These are phyloP conservation scores for Yarrowia keelungensis DNA, from an alignment of 805 yeast genomes.

Conservation along the genomic window DNA sequence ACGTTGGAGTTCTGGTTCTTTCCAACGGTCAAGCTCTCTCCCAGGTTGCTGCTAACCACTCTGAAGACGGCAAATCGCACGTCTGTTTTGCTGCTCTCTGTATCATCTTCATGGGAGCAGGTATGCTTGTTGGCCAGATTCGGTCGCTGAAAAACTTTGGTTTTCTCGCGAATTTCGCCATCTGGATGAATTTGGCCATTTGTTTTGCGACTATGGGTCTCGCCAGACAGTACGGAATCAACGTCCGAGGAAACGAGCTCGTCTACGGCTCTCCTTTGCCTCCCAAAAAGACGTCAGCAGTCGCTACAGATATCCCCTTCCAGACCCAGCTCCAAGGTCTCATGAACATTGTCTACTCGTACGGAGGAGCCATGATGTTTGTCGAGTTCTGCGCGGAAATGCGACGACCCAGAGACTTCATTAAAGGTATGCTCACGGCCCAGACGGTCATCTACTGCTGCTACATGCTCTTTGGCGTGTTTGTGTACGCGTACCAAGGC, in stretches of 20 bases:
- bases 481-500: conserved; percentile 56
- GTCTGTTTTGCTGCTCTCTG: conserved; percentile 55
- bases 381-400: conserved; percentile 59
- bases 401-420: conserved; percentile 58
- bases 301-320: conserved; percentile 41
- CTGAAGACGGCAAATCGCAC: conserved; percentile 38
- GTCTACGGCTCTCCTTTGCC: conserved; percentile 44
- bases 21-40: conserved; percentile 56
- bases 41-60: conserved; percentile 48
- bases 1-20: conserved; percentile 55
- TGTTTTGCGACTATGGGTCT: conserved; percentile 57
- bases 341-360: conserved; percentile 57
- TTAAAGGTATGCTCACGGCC: conserved; percentile 57
- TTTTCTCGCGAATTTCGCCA: conserved; percentile 55
- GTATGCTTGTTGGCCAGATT: conserved; percentile 56
- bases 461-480: conserved; percentile 55
- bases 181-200: conserved; percentile 57
- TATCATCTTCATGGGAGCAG: conserved; percentile 55
- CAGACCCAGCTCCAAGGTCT: conserved; percentile 51
- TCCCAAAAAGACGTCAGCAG: conserved; percentile 36
- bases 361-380: conserved; percentile 61
- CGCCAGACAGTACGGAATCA: conserved; percentile 49
- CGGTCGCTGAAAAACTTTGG: conserved; percentile 53
- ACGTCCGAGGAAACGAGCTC: conserved; percentile 41
- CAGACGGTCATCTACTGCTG: conserved; percentile 53